Evolutionary conservation across 805 yeast species (phyloP).

Genomic region (baker's yeast (Saccharomyces cerevisiae)): DNA sequence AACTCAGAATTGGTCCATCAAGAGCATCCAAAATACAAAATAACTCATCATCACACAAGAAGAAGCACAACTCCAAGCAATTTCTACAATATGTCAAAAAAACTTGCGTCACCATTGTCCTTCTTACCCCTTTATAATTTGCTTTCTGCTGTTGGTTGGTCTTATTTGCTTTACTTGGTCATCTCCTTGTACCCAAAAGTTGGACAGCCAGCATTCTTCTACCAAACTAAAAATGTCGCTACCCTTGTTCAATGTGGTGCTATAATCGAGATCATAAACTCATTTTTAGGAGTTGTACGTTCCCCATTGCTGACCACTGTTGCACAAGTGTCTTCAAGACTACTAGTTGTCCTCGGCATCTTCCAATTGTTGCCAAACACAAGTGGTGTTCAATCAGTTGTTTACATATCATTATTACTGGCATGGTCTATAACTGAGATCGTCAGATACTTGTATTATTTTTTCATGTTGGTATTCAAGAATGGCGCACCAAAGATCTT

Average conservation of each 20-base stretch:
- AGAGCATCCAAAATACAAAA: background rate
- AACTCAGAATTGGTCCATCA: background rate
- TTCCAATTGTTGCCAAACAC: conserved; percentile 74
- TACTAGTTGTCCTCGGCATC: conserved; percentile 76
- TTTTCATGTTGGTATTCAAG: conserved; percentile 16
- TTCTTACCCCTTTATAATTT: conserved; percentile 43
- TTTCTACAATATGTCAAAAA: conserved; percentile 13
- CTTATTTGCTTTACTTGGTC: conserved; percentile 39
- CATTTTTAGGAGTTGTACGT: conserved; percentile 70
- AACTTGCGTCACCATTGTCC: conserved; percentile 16
- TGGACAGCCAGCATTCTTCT: conserved; percentile 63
- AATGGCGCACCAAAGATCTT: conserved; percentile 54
- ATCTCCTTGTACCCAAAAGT: conserved; percentile 32
- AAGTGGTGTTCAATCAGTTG: conserved; percentile 34
- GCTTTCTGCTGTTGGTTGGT: conserved; percentile 48
- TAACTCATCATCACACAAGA: background rate
- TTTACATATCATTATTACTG: conserved; percentile 56
- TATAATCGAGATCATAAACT: conserved; percentile 68
- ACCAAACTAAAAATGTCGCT: conserved; percentile 48
- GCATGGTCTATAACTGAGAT: conserved; percentile 97
- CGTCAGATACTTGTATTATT: conserved; percentile 78
- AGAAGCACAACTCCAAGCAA: too few species aligned
- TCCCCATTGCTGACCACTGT: conserved; percentile 79
- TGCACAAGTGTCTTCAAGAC: conserved; percentile 81
- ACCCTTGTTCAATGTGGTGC: conserved; percentile 73